Base-by-base conservation (phyloP, 2,329 filamentous ascomycete species). In the Aspergillus sp. region DNA sequence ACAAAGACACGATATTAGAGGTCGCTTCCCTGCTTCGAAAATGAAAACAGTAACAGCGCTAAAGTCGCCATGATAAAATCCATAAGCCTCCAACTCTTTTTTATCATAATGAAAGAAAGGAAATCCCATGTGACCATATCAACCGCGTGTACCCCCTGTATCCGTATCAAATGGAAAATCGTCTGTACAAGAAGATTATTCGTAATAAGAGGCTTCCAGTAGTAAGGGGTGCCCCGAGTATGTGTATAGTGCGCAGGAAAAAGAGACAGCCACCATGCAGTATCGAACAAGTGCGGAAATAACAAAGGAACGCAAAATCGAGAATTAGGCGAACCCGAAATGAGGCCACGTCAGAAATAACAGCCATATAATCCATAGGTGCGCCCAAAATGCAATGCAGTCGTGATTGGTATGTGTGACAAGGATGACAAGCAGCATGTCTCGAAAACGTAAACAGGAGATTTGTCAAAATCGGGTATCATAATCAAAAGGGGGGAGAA, bases 361-460 rank as follows among this genome's bases (percentile, higher is more conserved):
- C 39, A 61, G 58, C 61, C 55, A 65, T 59, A 66, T 62, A 58
- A 68, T 63, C 64, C 68, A 61, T 63, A 70, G 60, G 61, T 72
- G 69, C 72, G 72, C 72, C 55, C 72, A 67, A 68, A 60, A 73
- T 73, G 70, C 71, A 73, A 73, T 73, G 71, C 70, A 70, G 66
- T 73, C 71, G 62, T 73, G 65, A 72, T 72, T 64, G 44, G 67
- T 69, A 70, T 66, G 68, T 72, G 69, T 71, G 67, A 66, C 65
- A 66, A 58, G 62, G 58, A 63, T 66, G 57, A 63, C 66, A 61
- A 62, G 60, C 51, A 48, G 51, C 51, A 54, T 47, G 34, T 46
- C 53, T 58, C 63, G 24, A 24, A 58, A 54, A 51, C 22, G 53
- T 47, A 60, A 59, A 54, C 44, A 57, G 51, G 54, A 62, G 45